These are phyloP conservation scores for Inga oerstediana DNA, from an alignment of 306 rosid genomes.

Conservation along the genomic window DNA sequence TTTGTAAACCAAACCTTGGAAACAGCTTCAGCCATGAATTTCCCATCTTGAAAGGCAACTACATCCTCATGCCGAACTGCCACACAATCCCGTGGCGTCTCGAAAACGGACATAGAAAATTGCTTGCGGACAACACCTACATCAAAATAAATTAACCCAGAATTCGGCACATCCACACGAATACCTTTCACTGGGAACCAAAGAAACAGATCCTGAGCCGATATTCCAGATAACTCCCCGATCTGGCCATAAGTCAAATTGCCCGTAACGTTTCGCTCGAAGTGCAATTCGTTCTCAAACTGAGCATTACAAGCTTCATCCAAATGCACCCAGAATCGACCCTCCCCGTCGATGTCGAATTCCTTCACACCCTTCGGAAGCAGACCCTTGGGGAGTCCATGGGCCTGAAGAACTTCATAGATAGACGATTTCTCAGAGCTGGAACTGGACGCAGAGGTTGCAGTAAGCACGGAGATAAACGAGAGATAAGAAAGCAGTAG, in stretches of 20 bases:
- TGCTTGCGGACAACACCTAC: constrained; percentile 76
- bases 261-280: constrained; percentile 78
- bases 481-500: constrained; percentile 1
- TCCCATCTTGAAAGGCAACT: not conserved
- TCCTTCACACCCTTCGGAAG: constrained; percentile 70
- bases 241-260: constrained; percentile 62
- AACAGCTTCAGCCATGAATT: not conserved
- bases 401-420: constrained; percentile 61
- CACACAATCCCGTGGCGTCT: constrained; percentile 71
- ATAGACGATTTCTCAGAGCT: constrained; percentile 40
- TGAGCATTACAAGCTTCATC: constrained; percentile 89
- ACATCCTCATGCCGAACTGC: constrained; percentile 37
- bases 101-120: constrained; percentile 76
- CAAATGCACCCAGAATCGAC: constrained; percentile 59
- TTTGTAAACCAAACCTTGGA: constrained; percentile 42
- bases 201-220: constrained; percentile 83
- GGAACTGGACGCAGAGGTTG: not conserved
- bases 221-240: constrained; percentile 58
- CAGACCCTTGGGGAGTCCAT: constrained; percentile 84
- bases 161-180: constrained; percentile 74
- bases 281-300: constrained; percentile 81
- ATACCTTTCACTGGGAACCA: constrained; percentile 81
- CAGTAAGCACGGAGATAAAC: not conserved
- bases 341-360: constrained; percentile 48
- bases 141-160: constrained; percentile 82